phyloP scores from a whole-genome alignment of 169 alveolate genomes.

The Plasmodium yoelii region DNA sequence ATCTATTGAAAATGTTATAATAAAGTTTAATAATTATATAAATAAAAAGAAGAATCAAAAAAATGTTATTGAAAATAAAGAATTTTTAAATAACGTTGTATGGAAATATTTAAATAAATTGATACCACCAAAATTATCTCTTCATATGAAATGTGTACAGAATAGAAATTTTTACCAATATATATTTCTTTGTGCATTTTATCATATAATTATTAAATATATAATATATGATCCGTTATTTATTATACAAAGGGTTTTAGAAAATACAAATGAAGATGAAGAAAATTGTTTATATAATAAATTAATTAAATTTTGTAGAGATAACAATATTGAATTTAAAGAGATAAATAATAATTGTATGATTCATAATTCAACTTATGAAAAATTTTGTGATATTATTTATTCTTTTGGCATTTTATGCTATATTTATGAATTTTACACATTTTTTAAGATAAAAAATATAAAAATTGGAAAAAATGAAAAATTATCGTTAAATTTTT shows the following conservation, averaged over 20 bases:
- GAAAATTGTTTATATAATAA: background rate
- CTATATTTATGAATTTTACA: slow-evolving; percentile 36
- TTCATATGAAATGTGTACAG: slow-evolving; percentile 35
- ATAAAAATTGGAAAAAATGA: slow-evolving; percentile 34
- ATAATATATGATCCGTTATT: slow-evolving; percentile 31
- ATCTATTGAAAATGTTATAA: slow-evolving; percentile 32
- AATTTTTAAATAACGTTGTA: slow-evolving; percentile 18
- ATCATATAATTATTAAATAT: slow-evolving; percentile 40
- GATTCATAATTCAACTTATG: slow-evolving; percentile 50
- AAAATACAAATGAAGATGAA: background rate
- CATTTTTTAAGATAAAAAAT: slow-evolving; percentile 45
- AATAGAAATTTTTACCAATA: slow-evolving; percentile 39
- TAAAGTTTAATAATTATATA: slow-evolving; percentile 35
- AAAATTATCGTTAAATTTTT: slow-evolving; percentile 31
- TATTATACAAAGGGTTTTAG: slow-evolving; percentile 2
- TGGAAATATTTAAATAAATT: slow-evolving; percentile 45
- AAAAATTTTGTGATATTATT: slow-evolving; percentile 33
- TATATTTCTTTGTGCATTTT: slow-evolving; percentile 47
- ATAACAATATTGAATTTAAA: slow-evolving; percentile 17
- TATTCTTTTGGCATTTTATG: slow-evolving; percentile 55
- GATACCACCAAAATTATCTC: slow-evolving; percentile 27
- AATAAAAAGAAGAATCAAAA: slow-evolving; percentile 25
- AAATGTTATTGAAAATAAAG: slow-evolving; percentile 35
- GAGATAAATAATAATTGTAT: slow-evolving; percentile 25
- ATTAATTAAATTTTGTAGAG: background rate